Percentiles rank a stretch among this genome's conserved stretches.
Conservation (phyloP, 176 grass and related monocot genomes). For the Dactylis glomerata region DNA sequence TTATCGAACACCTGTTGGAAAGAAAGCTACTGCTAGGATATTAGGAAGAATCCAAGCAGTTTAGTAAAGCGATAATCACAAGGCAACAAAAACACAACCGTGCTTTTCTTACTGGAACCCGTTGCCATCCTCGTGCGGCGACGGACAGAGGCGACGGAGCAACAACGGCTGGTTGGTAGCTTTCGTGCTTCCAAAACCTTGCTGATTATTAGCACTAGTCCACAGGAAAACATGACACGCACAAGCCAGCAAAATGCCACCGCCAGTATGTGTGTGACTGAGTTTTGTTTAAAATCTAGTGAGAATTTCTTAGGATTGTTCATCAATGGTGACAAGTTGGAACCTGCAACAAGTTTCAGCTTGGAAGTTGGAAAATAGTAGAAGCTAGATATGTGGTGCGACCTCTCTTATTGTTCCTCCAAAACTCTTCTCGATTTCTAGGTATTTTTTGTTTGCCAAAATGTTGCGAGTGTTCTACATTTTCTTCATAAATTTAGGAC, state of each 20-base stretch:
- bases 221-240: not conserved
- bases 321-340: no score
- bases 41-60: not conserved
- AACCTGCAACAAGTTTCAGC: no score
- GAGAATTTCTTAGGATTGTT: no score
- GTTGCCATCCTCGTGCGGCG: not conserved
- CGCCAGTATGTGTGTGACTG: not conserved
- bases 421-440: no score
- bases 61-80: not conserved
- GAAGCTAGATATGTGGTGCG: no score
- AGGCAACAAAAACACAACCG: not conserved
- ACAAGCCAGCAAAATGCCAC: not conserved
- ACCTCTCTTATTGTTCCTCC: no score
- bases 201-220: not conserved
- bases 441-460: no score
- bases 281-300: no score
- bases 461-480: no score
- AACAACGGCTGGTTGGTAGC: not conserved
- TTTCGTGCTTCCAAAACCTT: not conserved
- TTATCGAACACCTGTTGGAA: not conserved
- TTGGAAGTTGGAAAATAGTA: no score
- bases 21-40: not conserved
- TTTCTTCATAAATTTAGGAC: no score
- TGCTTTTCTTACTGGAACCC: constrained; percentile 7
- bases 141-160: not conserved